phyloP scores from a whole-genome alignment of 192 early-diverging fungal species.

The Umbelopsis isabellina region DNA sequence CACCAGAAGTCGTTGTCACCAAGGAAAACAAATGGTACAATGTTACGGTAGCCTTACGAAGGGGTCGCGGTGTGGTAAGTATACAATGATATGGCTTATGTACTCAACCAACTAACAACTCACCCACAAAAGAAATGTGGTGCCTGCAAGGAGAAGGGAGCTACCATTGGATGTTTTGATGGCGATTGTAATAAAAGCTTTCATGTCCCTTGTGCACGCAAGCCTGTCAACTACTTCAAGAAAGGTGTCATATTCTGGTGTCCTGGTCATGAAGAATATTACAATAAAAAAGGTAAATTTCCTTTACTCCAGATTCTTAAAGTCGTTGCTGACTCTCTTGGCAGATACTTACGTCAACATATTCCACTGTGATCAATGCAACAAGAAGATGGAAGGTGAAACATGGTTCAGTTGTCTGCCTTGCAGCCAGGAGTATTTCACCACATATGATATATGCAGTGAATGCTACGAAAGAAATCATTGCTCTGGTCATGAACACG shows the following conservation, averaged over 20 bases:
- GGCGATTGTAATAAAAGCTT: conserved; percentile 80
- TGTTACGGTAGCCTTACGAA: conserved; percentile 73
- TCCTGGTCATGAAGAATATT: conserved; percentile 66
- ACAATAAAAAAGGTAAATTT: conserved; percentile 54
- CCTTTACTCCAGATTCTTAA: background rate
- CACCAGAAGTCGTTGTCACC: conserved; percentile 81
- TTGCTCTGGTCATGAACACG: conserved; percentile 52
- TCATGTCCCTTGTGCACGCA: conserved; percentile 80
- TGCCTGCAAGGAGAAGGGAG: conserved; percentile 77
- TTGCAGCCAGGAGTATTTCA: conserved; percentile 67
- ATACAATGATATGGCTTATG: conserved; percentile 10
- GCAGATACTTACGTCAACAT: conserved; percentile 66
- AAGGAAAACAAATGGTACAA: conserved; percentile 82
- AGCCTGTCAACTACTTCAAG: conserved; percentile 69
- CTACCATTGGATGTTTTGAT: conserved; percentile 89
- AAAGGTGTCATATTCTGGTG: conserved; percentile 91
- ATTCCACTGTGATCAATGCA: conserved; percentile 74
- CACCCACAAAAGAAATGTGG: conserved; percentile 59
- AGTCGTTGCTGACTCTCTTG: background rate
- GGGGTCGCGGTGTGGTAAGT: conserved; percentile 72
- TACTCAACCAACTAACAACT: background rate
- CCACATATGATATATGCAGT: conserved; percentile 72
- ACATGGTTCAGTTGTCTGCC: conserved; percentile 66
- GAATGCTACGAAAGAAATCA: conserved; percentile 55
- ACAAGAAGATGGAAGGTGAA: conserved; percentile 55